These are phyloP conservation scores for Cucurbita ficifolia DNA, from an alignment of 306 rosid genomes.

Conservation along the genomic window DNA sequence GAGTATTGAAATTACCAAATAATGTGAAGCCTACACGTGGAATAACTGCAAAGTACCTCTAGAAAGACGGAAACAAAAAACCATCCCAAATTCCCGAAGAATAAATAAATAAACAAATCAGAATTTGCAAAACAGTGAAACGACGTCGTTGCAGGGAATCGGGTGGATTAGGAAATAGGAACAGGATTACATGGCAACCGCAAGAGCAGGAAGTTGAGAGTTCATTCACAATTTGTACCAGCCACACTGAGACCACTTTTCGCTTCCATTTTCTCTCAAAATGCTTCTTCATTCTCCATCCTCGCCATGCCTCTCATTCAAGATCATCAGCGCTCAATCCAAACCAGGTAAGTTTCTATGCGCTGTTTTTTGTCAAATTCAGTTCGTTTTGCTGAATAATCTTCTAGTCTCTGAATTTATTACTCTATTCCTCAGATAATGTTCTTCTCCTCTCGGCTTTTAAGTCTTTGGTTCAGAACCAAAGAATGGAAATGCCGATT, in stretches of 20 bases:
- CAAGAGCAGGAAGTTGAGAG: constrained; percentile 2
- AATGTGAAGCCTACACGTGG: no score
- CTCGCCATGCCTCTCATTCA: constrained; percentile 36
- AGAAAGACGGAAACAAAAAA: no score
- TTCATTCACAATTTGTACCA: background rate
- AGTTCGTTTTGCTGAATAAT: background rate
- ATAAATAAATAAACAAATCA: no score
- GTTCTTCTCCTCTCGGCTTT: constrained; percentile 12
- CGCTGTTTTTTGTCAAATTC: background rate
- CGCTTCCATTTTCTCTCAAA: constrained; percentile 7
- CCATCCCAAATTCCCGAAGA: no score
- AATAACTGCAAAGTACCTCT: no score
- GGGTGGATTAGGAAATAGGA: constrained; percentile 6
- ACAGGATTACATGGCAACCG: constrained; percentile 4
- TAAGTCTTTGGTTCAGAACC: constrained; percentile 14
- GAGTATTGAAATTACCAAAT: no score
- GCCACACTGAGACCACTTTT: background rate
- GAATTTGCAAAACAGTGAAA: background rate
- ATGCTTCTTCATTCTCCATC: constrained; percentile 48
- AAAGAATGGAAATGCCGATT: constrained; percentile 20
- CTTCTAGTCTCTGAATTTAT: constrained; percentile 12
- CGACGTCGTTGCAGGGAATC: background rate
- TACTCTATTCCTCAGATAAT: constrained; percentile 31
- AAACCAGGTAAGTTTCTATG: constrained; percentile 23
- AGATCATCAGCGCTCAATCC: constrained; percentile 24